Evolutionary conservation across 108 stramenopile species (phyloP), one percentile per base, ranked within the genome.

Genomic region (Pseudonitzschia multistriata): DNA sequence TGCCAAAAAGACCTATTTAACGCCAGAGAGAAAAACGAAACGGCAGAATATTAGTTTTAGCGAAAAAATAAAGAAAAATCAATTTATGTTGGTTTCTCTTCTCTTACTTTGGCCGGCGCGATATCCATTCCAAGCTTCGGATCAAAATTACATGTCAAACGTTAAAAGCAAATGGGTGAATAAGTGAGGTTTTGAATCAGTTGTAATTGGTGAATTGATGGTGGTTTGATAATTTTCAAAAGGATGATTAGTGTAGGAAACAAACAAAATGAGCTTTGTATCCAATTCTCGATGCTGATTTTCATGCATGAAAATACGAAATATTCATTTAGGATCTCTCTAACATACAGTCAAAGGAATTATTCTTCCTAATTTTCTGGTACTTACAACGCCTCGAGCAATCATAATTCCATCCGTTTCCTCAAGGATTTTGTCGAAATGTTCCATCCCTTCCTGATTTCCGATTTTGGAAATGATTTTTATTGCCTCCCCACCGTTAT

Each of bases 71-170:
- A 45, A 45, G 1, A 45, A 37, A 37, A 37, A 37, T 45, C 42
- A 45, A 45, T 17, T 13, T 45, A 90, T 91, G 72, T 96, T 96
- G 74, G 94, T 94, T 95, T 85, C 42, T 45, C 2, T 17, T 45
- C 3, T 45, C 42, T 45, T 45, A 45, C 42, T 17, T 97, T 97
- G 72, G 96, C 89, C 34, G 95, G 87, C 34, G 96, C 94, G 72
- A 98, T 97, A 76, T 97, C 98, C 98, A 98, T 98, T 53, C 98
- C 98, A 73, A 98, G 79, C 97, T 98, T 39, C 91, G 94, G 79
- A 8, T 13, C 17, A 1, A 3, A 45, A 6, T 45, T 45, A 2
- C 3, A 45, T 13, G 42, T 17, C 13, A 13, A 13, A 10, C 42
- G 42, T 45, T 13, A 13, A 1, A 45, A 13, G 17, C 11, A 4